These are phyloP conservation scores for Lycium barbarum DNA, from an alignment of 257 asterid species.

Conservation along the genomic window DNA sequence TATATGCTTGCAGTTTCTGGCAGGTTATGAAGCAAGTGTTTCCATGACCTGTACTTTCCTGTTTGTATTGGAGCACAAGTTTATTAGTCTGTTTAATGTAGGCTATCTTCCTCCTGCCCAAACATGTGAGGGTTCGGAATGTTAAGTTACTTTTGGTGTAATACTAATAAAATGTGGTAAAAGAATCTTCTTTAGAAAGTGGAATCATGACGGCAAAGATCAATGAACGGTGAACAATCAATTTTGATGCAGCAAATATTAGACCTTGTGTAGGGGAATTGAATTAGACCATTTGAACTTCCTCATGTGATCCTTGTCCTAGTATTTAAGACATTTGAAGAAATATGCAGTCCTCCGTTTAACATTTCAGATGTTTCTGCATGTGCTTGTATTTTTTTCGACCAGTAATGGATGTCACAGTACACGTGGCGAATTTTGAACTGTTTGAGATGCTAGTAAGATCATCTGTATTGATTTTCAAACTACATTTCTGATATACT, in stretches of 20 bases:
- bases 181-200: background rate
- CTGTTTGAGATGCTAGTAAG: background rate
- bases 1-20: background rate
- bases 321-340: background rate
- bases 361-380: background rate
- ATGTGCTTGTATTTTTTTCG: background rate
- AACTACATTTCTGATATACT: background rate
- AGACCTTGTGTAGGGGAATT: background rate
- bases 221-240: background rate
- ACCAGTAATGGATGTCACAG: background rate
- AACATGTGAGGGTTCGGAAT: background rate
- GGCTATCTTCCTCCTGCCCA: background rate
- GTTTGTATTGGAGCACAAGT: background rate
- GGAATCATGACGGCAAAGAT: background rate
- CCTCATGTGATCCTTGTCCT: background rate
- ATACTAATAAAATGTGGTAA: slow-evolving; percentile 16
- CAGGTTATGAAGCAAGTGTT: background rate
- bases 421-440: background rate
- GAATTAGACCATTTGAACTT: background rate
- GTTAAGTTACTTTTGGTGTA: background rate
- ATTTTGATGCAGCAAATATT: background rate
- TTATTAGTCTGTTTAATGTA: background rate
- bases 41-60: background rate
- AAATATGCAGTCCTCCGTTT: background rate
- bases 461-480: background rate